Base-by-base conservation (phyloP, 1,284 basidiomycete species). In the Rhodotorula sp. region DNA sequence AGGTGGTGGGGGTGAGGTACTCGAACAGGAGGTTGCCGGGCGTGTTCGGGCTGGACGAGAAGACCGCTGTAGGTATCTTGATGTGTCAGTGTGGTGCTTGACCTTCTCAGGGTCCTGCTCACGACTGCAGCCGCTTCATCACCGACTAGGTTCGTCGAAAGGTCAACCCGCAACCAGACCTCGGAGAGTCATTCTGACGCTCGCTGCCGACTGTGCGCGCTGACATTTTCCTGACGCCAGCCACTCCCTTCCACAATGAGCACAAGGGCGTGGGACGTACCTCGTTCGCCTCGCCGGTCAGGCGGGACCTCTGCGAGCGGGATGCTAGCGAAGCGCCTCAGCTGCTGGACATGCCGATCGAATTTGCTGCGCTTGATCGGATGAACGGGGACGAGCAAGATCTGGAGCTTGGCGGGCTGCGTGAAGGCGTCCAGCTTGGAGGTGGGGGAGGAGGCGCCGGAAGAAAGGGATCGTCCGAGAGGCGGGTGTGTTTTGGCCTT, bases 361-460 rank as follows among this genome's bases (percentile, higher is more conserved):
- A 90, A 93, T 4, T 84, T 82, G 44, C 85, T 74, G 61, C 85
- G 84, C 15, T 86, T 83, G 76, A 92, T 90, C 32, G 86, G 82
- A 55, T 91, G 91, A 21, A 93, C 87, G 22, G 91, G 91, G 53
- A 93, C 81, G 70, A 94, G 85, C 50, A 94, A 85, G 65, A 94
- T 86, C 70, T 85, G 87, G 76, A 93, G 84, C 79, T 90, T 89
- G 22, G 91, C 90, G 64, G 92, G 85, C 57, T 56, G 54, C 48
- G 58, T 55, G 66, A 72, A 72, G 2, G 59, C 29, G 32, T 64
- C 57, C 62, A 67, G 62, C 19, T 53, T 53, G 55, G 56, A 69
- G 67, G 32, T 34, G 53, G 53, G 53, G 53, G 53, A 34, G 15
- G 50, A 25, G 25, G 25, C 19, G 50, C 1, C 10, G n/a, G 13